Evolutionary conservation across 2,329 filamentous ascomycete species (phyloP), one percentile per base, ranked within the genome.

Genomic region (Coniochaeta prunicola): DNA sequence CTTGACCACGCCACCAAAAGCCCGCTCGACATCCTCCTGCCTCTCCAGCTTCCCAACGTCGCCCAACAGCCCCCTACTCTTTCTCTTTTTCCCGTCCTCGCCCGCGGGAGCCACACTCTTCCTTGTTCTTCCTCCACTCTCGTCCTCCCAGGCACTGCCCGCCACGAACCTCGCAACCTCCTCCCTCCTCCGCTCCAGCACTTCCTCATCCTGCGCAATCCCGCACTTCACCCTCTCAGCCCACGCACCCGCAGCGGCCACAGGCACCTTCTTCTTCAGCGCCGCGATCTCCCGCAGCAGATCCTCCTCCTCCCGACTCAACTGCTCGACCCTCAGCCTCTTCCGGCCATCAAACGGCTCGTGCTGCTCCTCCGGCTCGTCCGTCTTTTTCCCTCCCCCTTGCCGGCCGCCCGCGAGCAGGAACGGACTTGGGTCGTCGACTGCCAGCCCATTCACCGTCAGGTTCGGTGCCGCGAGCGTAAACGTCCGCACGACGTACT

Each of bases 401-500:
- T 50, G 24, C 33, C 33, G n/a, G 26, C n/a, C 28, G 40, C 36
- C 13, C 24, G 45, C 55, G 33, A 17, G 38, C 57, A 80, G 70
- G 67, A 78, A 75, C 53, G 69, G 63, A 5, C 69, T 67, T 15
- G 72, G 62, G 48, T 78, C 65, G 58, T 76, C 69, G 53, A 83
- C 74, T 63, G 77, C 70, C 63, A 85, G 74, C 58, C 85, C 85
- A 73, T 88, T 88, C 68, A 88, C 85, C 61, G 77, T 77, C 58
- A 88, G 78, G 73, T 85, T 86, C 10, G 80, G 79, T 2, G 79
- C 73, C 30, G 84, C 82, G 62, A 84, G 76, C 58, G 74, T 74
- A 71, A 87, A 87, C 13, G 84, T 86, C 55, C 78, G 77, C 62
- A 75, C 72, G 66, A 88, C 86, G 74, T 86, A 88, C 83, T 87